These are phyloP conservation scores for Daedaleopsis nitida DNA, from an alignment of 768 basidiomycete genomes.

Conservation along the genomic window DNA sequence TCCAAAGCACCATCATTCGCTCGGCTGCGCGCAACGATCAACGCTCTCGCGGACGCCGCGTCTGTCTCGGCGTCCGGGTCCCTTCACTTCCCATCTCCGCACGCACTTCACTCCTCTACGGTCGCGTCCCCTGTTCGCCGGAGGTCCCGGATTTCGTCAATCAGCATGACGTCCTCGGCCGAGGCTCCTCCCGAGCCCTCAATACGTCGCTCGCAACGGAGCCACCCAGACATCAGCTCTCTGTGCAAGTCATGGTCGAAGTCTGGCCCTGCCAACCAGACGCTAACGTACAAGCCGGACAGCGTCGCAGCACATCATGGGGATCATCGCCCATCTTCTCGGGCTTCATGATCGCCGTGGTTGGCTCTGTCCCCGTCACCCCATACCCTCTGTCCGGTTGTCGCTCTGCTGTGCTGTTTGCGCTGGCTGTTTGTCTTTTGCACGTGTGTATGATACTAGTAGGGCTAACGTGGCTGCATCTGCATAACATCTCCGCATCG, in stretches of 20 bases:
- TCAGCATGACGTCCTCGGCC: constrained; percentile 39
- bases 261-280: constrained; percentile 62
- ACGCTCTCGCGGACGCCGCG: constrained; percentile 23
- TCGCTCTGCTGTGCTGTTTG: not conserved
- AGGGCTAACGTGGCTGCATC: no score
- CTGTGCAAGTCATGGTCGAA: constrained; percentile 61
- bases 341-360: not conserved
- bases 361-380: not conserved
- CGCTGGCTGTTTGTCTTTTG: not conserved
- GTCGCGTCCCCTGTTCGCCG: constrained; percentile 6
- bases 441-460: no score
- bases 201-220: constrained; percentile 46
- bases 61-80: constrained; percentile 16
- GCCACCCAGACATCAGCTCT: constrained; percentile 59
- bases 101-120: not conserved
- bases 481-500: no score
- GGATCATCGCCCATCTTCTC: not conserved
- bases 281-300: constrained; percentile 45
- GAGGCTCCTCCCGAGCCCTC: constrained; percentile 48
- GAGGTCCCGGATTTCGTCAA: constrained; percentile 21
- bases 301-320: not conserved
- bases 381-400: not conserved
- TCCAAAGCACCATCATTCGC: constrained; percentile 12
- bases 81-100: constrained; percentile 6
- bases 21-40: constrained; percentile 25